Base-by-base conservation (phyloP, 2,329 filamentous ascomycete species). In the Berkeleyomyces basicola region DNA sequence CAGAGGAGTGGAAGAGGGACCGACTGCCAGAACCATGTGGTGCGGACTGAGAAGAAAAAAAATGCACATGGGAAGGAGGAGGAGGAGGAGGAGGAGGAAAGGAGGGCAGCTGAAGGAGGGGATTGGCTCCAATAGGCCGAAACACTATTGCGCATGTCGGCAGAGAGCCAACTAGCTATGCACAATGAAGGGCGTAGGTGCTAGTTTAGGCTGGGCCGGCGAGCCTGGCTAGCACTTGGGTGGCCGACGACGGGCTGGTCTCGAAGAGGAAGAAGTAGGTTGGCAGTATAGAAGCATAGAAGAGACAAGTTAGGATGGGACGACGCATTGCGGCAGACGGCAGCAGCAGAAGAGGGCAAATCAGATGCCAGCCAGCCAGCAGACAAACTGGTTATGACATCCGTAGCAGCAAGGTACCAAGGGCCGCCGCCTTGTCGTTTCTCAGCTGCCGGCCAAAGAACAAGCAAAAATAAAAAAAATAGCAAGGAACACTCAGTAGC, bases 41-140 rank as follows among this genome's bases (percentile, higher is more conserved):
- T 39, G 51, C n/a, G 43, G 43, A 42, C 37, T 58, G 39, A 7
- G 37, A 33, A 11, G 4, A 10, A 43, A 58, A 58, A 42, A 43
- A 23, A 6, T 5, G 10, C 31, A 43, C 16, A 37, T 33, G 40
- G 51, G 33, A 36, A 36, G 51, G 33, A 55, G 33, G 33, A 44
- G 42, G 43, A 59, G 5, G 36, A 59, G 4, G 36, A 36, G 14
- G n/a, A 43, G 57, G 55, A 44, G 47, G 31, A 51, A 51, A 51
- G 47, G 51, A 55, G 51, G 51, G 33, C 11, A 55, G 51, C 51
- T 55, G 51, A 55, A 55, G 39, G 51, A 55, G 51, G 51, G 51
- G 51, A 55, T 55, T 37, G 7, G 51, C 39, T 55, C 51, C 42
- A 44, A 44, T 58, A 33, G 39, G 55, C 55, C 51, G 51, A 55